Evolutionary conservation across 208 protist species (phyloP), one percentile per base, ranked within the genome.

Genomic region (Trypanosoma brucei): DNA sequence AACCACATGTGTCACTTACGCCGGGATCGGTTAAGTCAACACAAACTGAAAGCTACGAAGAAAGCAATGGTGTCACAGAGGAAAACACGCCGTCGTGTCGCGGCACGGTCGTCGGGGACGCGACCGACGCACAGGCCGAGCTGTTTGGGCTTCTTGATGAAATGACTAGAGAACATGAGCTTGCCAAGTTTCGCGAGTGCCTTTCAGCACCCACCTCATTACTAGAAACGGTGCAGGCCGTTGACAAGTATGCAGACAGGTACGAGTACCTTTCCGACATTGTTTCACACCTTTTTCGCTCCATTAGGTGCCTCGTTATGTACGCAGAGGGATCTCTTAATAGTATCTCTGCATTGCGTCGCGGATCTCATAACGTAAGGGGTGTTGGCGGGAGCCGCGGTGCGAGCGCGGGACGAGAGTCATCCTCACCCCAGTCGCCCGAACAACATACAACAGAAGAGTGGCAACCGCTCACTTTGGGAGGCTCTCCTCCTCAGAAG

Each of bases 281-380:
- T 33, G 57, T 87, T 39, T 40, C 49, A 0, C 75, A 81, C 62
- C 70, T 90, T 35, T 94, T 82, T 68, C 57, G 50, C 45, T 76
- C 73, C 57, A 65, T 86, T 8, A 64, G 78, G n/a, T 72, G 69
- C 6, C 65, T 89, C 40, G 44, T 91, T 42, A 51, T 65, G 42
- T 89, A 88, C 73, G 76, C 85, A 14, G 87, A 91, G 55, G 79
- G 72, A 6, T 82, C 81, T 1, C 62, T 94, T 49, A 78, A 88
- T 55, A 83, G 80, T 52, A 71, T 89, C 9, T 82, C 87, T 39
- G 71, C 77, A 34, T 71, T 90, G 48, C 82, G 81, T 9, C 69
- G 68, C 14, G 83, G 86, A 31, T 45, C 90, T 8, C 50, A 49
- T 9, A 45, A 57, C 52, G 57, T 42, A 2, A 59, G 39, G 57